These are phyloP conservation scores for Raffaelea deltoideospora DNA, from an alignment of 2,329 filamentous ascomycete species.

Conservation along the genomic window DNA sequence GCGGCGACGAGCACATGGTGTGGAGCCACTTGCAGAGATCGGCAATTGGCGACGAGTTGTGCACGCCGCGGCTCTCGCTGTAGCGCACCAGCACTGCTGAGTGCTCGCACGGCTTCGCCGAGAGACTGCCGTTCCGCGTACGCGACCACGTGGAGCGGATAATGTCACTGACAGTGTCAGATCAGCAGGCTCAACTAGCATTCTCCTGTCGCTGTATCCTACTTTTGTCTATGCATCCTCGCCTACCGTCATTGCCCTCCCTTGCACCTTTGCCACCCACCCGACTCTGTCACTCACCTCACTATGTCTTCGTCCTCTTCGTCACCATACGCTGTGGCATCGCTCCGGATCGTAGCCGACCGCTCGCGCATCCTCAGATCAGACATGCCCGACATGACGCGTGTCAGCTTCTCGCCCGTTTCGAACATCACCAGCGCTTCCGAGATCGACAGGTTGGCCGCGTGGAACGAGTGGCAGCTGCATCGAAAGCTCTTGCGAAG, in stretches of 20 bases:
- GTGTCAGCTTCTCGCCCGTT: constrained; percentile 1
- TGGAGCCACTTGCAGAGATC: constrained; percentile 9
- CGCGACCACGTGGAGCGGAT: constrained; percentile 6
- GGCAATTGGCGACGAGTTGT: constrained; percentile 7
- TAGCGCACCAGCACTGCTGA: constrained; percentile 8
- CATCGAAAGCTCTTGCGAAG: constrained; percentile 7
- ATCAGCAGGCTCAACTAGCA: no score
- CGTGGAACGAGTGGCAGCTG: constrained; percentile 5
- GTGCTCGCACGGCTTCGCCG: constrained; percentile 3
- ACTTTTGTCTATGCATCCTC: no score
- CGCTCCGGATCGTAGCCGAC: constrained; percentile 4
- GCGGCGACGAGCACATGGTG: constrained; percentile 4
- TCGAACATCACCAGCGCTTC: constrained; percentile 8
- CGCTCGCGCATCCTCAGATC: constrained; percentile 2
- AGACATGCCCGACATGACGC: constrained; percentile 4
- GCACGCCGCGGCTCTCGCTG: constrained; percentile 7
- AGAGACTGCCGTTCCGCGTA: constrained; percentile 2
- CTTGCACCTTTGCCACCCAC: no score
- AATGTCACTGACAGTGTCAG: constrained; percentile 2
- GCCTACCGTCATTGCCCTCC: no score
- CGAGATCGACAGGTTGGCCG: constrained; percentile 8
- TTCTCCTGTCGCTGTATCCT: no score
- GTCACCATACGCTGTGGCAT: constrained; percentile 3
- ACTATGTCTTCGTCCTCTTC: constrained; percentile 4
- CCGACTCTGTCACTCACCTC: no score